Percentiles rank a stretch among this genome's conserved stretches.
Evolutionary conservation across 2,329 filamentous ascomycete genomes (phyloP).

Genomic region (Curvularia sp.): DNA sequence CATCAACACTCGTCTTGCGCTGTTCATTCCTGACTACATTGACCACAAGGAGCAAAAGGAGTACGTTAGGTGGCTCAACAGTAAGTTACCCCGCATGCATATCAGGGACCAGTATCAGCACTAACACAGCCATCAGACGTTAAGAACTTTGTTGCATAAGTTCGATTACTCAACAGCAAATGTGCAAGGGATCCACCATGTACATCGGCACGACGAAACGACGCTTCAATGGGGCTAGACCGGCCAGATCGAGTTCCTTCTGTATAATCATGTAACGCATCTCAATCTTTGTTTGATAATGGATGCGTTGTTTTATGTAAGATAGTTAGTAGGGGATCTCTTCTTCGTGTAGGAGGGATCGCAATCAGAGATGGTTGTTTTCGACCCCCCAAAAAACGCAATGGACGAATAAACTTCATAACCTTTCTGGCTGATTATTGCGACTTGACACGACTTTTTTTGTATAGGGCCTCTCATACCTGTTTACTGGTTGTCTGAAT

Average conservation of each 20-base stretch:
- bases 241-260: constrained; percentile 2
- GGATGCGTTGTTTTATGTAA: constrained; percentile 37
- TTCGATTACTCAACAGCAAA: not conserved
- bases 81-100: constrained; percentile 29
- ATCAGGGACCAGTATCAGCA: not conserved
- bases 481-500: too few species aligned
- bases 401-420: not conserved
- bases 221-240: constrained; percentile 6
- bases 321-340: constrained; percentile 26
- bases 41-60: constrained; percentile 99
- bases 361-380: not conserved
- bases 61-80: constrained; percentile 87
- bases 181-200: not conserved
- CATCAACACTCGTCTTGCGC: constrained; percentile 82
- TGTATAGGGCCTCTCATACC: not conserved
- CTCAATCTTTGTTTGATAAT: constrained; percentile 17
- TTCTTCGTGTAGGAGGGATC: not conserved
- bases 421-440: not conserved
- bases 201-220: constrained; percentile 4
- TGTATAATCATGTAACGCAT: constrained; percentile 32
- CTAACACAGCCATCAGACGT: constrained; percentile 63
- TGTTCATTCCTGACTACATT: constrained; percentile 95
- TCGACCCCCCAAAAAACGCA: not conserved
- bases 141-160: constrained; percentile 78
- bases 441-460: not conserved